phyloP scores from a whole-genome alignment of 192 early-diverging fungal species.

The Umbelopsis sp. region DNA sequence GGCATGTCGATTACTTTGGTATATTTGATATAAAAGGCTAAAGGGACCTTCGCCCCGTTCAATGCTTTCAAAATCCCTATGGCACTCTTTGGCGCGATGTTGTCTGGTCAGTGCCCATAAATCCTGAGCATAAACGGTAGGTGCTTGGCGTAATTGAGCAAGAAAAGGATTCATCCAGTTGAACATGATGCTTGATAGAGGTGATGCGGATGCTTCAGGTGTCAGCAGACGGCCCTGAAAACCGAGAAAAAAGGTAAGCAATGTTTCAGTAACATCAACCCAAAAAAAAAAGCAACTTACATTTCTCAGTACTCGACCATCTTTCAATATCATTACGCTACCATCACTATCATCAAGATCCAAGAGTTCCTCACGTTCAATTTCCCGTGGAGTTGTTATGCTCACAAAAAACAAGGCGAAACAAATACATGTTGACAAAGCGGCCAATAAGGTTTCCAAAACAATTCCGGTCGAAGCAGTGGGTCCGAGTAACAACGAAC shows the following conservation, averaged over 20 bases:
- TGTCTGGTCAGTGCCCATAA: slow-evolving; percentile 19
- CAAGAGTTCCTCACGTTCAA: slow-evolving; percentile 29
- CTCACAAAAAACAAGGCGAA: slow-evolving; percentile 24
- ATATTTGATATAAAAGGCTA: slow-evolving; percentile 20
- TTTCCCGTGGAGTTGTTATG: slow-evolving; percentile 26
- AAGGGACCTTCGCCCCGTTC: neutral
- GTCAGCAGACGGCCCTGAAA: slow-evolving; percentile 38
- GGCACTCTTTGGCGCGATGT: slow-evolving; percentile 24
- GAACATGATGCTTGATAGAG: slow-evolving; percentile 30
- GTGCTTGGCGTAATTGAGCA: slow-evolving; percentile 6
- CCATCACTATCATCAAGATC: slow-evolving; percentile 38
- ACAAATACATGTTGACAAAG: neutral
- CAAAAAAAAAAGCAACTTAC: slow-evolving; percentile 2
- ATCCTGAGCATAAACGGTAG: slow-evolving; percentile 4
- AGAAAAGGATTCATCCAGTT: slow-evolving; percentile 37
- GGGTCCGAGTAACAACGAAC: slow-evolving; percentile 8
- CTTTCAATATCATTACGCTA: slow-evolving; percentile 33
- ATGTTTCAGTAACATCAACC: neutral
- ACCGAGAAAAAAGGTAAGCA: neutral
- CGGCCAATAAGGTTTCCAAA: slow-evolving; percentile 24
- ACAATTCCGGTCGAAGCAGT: neutral
- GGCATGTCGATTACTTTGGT: slow-evolving; percentile 23
- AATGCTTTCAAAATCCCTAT: slow-evolving; percentile 8
- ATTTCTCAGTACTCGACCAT: slow-evolving; percentile 37
- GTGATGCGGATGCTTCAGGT: slow-evolving; percentile 31